Evolutionary conservation across 2,329 filamentous ascomycete genomes (phyloP), one percentile per base, ranked within the genome.

Genomic region (Pestalotiopsis sp.): DNA sequence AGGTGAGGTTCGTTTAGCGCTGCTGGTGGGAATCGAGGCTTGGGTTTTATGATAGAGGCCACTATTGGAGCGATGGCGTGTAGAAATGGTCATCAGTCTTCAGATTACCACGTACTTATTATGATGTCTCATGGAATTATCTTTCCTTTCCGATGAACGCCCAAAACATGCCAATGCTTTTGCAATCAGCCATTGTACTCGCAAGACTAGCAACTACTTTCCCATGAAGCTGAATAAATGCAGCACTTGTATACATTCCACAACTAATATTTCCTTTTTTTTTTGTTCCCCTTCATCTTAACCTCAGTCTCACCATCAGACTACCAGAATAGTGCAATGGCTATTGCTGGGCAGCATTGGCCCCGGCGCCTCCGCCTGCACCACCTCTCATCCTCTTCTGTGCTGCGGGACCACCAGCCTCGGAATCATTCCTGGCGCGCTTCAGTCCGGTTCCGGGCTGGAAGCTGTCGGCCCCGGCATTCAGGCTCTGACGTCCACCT

Each of bases 361-460:
- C 11, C 17, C 26, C 58, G n/a, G 58, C 35, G 58, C 24, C 24
- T 38, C 26, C 64, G 59, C 52, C 64, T n/a, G 63, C 72, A 66
- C 78, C 80, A 61, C 77, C 78, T 65, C 79, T 75, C 63, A 77
- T 75, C 68, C 79, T 75, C 75, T 82, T 82, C n/a, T 75, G 70
- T 1, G 78, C 82, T 55, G 76, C 78, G 4, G 76, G 77, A 5
- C 76, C 78, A 6, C 76, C 78, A 9, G 71, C 71, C 56, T 81
- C 80, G 14, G 76, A 77, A 66, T 88, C 86, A 66, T 86, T 85
- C 35, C 86, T 81, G 22, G 84, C 81, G 44, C 86, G 81, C 77
- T 89, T 88, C 72, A 83, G 86, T 24, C 85, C 84, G 17, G 84
- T 86, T 22, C 85, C 84, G 17, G 84, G 82, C 35, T 86, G 85